Evolutionary conservation across 306 rosid genomes (phyloP).

Genomic region (Lathyrus sativus): DNA sequence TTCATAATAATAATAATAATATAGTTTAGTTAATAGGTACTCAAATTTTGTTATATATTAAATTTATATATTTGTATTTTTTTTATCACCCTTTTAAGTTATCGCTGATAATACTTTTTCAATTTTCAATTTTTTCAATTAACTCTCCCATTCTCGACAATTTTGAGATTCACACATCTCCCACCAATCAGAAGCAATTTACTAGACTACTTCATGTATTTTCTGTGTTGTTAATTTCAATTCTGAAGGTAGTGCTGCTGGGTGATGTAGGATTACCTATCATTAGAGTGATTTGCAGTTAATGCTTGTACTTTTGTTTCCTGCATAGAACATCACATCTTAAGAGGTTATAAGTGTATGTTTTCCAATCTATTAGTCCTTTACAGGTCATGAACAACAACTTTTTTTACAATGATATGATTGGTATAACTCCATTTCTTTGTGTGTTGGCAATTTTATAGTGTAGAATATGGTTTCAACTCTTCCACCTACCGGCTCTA

Average conservation of each 20-base stretch:
- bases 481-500: no score
- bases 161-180: constrained; percentile 16
- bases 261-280: constrained; percentile 20
- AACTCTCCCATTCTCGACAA: no score
- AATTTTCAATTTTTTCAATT: no score
- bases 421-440: no score
- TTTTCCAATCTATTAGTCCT: constrained; percentile 18
- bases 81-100: no score
- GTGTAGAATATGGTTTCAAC: no score
- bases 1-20: no score
- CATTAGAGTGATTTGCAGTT: constrained; percentile 12
- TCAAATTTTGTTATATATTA: no score
- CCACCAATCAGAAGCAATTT: constrained; percentile 10
- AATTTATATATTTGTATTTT: no score
- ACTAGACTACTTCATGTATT: constrained; percentile 14
- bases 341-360: neutral
- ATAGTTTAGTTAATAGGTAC: no score
- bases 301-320: neutral
- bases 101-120: no score
- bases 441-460: no score
- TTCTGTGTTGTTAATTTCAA: constrained; percentile 24
- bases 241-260: neutral
- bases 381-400: constrained; percentile 18
- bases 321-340: constrained; percentile 6
- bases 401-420: neutral